Evolutionary conservation across 2,329 filamentous ascomycete species (phyloP).

Genomic region (Beauveria asiatica): DNA sequence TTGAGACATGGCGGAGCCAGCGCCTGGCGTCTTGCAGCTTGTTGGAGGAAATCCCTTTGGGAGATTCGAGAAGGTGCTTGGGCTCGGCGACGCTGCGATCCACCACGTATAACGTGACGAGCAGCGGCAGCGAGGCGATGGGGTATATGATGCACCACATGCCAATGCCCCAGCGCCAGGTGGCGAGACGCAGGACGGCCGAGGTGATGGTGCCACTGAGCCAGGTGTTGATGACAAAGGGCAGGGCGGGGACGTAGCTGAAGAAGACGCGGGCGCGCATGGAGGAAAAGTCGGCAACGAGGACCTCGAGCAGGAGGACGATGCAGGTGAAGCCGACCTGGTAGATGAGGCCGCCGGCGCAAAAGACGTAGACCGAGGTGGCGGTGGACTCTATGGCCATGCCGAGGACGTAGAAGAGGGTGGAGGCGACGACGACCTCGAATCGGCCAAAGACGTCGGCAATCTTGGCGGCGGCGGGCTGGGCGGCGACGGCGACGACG

Average conservation of each 20-base stretch:
- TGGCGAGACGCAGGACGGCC: constrained; percentile 39
- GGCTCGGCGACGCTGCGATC: constrained; percentile 17
- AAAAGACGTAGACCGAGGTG: constrained; percentile 39
- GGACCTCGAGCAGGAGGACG: constrained; percentile 49
- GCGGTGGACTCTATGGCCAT: constrained; percentile 47
- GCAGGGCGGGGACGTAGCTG: constrained; percentile 51
- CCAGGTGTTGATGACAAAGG: constrained; percentile 56
- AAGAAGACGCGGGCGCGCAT: constrained; percentile 51
- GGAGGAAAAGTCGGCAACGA: constrained; percentile 53
- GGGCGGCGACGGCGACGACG: constrained; percentile 50
- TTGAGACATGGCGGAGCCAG: constrained; percentile 36
- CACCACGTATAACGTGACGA: constrained; percentile 32
- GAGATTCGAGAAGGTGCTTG: neutral
- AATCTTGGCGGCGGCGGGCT: constrained; percentile 52
- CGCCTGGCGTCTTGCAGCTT: neutral
- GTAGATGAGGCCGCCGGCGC: constrained; percentile 46
- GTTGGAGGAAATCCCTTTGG: neutral
- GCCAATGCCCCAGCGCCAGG: constrained; percentile 55
- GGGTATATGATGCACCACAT: constrained; percentile 58
- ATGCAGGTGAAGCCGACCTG: constrained; percentile 51
- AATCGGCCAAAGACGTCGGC: constrained; percentile 55
- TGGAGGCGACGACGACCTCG: constrained; percentile 46
- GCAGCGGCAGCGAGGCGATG: constrained; percentile 44
- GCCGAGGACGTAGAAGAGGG: constrained; percentile 46
- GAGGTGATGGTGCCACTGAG: constrained; percentile 48